Percentiles rank a stretch among this genome's conserved stretches.
Conservation (phyloP, 257 asterid genomes). For the Ilex asprella region DNA sequence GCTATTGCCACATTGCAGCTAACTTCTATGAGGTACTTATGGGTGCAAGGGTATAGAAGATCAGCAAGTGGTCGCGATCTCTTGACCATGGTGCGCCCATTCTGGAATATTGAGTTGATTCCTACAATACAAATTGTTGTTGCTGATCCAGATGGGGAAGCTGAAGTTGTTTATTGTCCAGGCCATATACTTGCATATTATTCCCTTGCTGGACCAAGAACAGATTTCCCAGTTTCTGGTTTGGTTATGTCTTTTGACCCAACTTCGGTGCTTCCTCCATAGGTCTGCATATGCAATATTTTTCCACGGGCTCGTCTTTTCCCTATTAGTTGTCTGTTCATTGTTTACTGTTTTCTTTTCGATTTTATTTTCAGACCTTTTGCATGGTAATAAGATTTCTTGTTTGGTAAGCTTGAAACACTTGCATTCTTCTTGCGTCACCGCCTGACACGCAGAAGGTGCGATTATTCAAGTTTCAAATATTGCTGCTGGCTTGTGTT, state of each 20-base stretch:
- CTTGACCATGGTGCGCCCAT: conserved; percentile 52
- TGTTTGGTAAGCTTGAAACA: too few relatives aligned
- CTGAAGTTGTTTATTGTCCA: conserved; percentile 37
- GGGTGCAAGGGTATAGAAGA: conserved; percentile 82
- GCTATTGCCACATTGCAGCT: conserved; percentile 52
- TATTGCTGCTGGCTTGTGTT: too few relatives aligned
- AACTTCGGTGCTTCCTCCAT: too few relatives aligned
- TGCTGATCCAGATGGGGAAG: conserved; percentile 16
- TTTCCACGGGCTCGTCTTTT: too few relatives aligned
- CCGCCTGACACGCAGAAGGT: too few relatives aligned
- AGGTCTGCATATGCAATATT: too few relatives aligned
- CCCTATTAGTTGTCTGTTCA: too few relatives aligned
- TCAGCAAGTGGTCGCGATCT: conserved; percentile 45
- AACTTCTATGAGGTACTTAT: conserved; percentile 52
- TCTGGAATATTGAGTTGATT: conserved; percentile 79
- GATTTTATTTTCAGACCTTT: too few relatives aligned
- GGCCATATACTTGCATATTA: conserved; percentile 83
- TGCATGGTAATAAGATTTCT: too few relatives aligned
- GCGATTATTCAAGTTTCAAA: too few relatives aligned
- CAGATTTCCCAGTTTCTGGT: conserved; percentile 48
- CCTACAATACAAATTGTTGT: conserved; percentile 40
- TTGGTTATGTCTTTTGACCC: conserved; percentile 44
- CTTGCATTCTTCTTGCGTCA: too few relatives aligned
- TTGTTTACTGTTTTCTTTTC: too few relatives aligned
- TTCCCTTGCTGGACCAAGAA: conserved; percentile 84